A percentile compares a stretch with the other conserved stretches of the same genome.
These are phyloP conservation scores for Rickenella mellea DNA, from an alignment of 768 basidiomycete species.

Conservation along the genomic window DNA sequence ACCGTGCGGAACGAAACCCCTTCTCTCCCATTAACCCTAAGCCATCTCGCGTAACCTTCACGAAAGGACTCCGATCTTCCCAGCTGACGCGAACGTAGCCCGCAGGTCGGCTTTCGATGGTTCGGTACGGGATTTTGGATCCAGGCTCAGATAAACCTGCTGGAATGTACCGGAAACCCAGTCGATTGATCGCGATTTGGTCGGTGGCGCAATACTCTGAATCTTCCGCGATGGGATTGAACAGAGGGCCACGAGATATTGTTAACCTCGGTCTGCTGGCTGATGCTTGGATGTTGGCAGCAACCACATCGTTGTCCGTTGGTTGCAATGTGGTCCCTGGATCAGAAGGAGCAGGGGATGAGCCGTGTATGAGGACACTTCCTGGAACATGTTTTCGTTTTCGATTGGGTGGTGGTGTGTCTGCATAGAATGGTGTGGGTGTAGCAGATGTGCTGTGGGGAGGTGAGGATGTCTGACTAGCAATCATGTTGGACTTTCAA, in stretches of 20 bases:
- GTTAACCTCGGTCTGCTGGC: slow-evolving; percentile 60
- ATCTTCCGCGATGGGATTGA: slow-evolving; percentile 46
- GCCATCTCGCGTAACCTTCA: slow-evolving; percentile 74
- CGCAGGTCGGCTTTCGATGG: slow-evolving; percentile 71
- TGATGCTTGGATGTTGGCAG: slow-evolving; percentile 60
- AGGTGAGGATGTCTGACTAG: slow-evolving; percentile 11
- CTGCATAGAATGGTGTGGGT: slow-evolving; percentile 17
- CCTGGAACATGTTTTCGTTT: slow-evolving; percentile 49
- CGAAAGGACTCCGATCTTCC: slow-evolving; percentile 82
- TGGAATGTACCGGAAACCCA: slow-evolving; percentile 73
- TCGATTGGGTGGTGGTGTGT: slow-evolving; percentile 12
- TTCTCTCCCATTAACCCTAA: slow-evolving; percentile 69
- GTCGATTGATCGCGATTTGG: slow-evolving; percentile 59
- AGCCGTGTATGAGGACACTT: slow-evolving; percentile 22
- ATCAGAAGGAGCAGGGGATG: slow-evolving; percentile 57
- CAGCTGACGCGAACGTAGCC: slow-evolving; percentile 64
- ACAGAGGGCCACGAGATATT: slow-evolving; percentile 66
- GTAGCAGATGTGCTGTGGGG: slow-evolving; percentile 24
- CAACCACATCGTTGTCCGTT: slow-evolving; percentile 33
- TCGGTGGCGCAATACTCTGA: slow-evolving; percentile 61
- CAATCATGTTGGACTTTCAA: slow-evolving; percentile 9
- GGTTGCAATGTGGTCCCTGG: slow-evolving; percentile 21
- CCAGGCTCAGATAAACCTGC: slow-evolving; percentile 63
- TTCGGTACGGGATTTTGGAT: slow-evolving; percentile 54
- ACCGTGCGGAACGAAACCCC: slow-evolving; percentile 85